A percentile compares a stretch with the other conserved stretches of the same genome.
phyloP scores from a whole-genome alignment of 495 filamentous ascomycete genomes.

The Aspergillus steynii region DNA sequence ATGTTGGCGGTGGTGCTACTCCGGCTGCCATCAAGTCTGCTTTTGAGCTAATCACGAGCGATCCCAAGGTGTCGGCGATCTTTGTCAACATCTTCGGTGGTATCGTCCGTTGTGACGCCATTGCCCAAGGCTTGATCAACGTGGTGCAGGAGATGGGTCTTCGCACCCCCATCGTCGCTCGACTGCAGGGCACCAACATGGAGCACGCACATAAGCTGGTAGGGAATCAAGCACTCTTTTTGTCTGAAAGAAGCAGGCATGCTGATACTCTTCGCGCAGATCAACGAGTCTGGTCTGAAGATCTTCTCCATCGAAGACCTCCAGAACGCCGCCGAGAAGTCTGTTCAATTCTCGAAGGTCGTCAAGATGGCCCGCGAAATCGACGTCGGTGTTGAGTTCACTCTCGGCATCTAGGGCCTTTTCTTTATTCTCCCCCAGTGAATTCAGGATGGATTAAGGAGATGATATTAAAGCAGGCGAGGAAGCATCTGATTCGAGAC shows the following conservation, averaged over 20 bases:
- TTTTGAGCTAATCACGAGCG: constrained; percentile 96
- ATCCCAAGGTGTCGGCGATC: constrained; percentile 97
- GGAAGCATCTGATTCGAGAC: neutral
- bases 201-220: constrained; percentile 88
- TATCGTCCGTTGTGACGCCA: constrained; percentile 97
- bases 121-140: constrained; percentile 92
- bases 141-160: constrained; percentile 93
- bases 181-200: constrained; percentile 98
- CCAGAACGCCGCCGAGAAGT: constrained; percentile 95
- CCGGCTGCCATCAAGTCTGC: constrained; percentile 95
- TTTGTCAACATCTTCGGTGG: constrained; percentile 99
- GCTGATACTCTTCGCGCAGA: constrained; percentile 41
- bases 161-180: constrained; percentile 92
- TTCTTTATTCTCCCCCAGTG: neutral
- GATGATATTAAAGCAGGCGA: neutral
- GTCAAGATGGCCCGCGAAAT: constrained; percentile 99
- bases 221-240: constrained; percentile 14
- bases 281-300: constrained; percentile 97
- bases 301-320: constrained; percentile 99
- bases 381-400: constrained; percentile 97
- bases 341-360: constrained; percentile 97
- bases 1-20: constrained; percentile 96
- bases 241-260: neutral
- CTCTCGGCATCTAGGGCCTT: constrained; percentile 76
- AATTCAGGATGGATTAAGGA: neutral